Evolutionary conservation across 1,139 yeast species (phyloP).

Genomic region (Hansenula sp.): DNA sequence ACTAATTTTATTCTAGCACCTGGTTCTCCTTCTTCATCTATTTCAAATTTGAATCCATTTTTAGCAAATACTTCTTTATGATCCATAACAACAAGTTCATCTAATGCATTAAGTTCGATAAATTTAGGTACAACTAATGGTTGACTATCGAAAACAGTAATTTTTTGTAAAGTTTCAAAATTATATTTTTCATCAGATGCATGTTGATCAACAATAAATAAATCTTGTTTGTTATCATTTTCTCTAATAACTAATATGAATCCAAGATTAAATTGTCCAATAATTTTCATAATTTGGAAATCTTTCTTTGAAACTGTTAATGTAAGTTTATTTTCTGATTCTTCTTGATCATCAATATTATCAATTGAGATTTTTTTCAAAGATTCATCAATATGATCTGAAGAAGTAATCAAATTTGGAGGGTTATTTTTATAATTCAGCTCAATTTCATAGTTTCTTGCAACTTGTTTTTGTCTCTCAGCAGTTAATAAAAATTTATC

Average conservation of each 20-base stretch:
- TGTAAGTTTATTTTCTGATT: slow-evolving; percentile 50
- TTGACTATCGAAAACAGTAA: slow-evolving; percentile 60
- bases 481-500: neutral
- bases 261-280: slow-evolving; percentile 93
- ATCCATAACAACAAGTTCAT: slow-evolving; percentile 66
- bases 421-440: neutral
- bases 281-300: slow-evolving; percentile 64
- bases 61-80: slow-evolving; percentile 50
- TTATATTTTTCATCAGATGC: slow-evolving; percentile 95
- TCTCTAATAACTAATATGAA: slow-evolving; percentile 66
- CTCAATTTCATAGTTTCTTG: neutral
- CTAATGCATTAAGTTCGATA: slow-evolving; percentile 69
- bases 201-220: slow-evolving; percentile 93
- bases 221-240: slow-evolving; percentile 39
- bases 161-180: slow-evolving; percentile 63
- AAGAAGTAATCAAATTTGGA: slow-evolving; percentile 1
- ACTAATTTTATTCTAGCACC: slow-evolving; percentile 54
- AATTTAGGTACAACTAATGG: slow-evolving; percentile 62
- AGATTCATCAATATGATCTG: slow-evolving; percentile 1
- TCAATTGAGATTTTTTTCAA: slow-evolving; percentile 8
- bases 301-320: slow-evolving; percentile 58
- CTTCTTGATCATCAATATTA: slow-evolving; percentile 35
- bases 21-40: slow-evolving; percentile 45
- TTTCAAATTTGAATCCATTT: slow-evolving; percentile 69
- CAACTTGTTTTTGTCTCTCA: neutral